These are phyloP conservation scores for Fusarium vanettenii DNA, from an alignment of 2,329 filamentous ascomycete genomes.

Conservation along the genomic window DNA sequence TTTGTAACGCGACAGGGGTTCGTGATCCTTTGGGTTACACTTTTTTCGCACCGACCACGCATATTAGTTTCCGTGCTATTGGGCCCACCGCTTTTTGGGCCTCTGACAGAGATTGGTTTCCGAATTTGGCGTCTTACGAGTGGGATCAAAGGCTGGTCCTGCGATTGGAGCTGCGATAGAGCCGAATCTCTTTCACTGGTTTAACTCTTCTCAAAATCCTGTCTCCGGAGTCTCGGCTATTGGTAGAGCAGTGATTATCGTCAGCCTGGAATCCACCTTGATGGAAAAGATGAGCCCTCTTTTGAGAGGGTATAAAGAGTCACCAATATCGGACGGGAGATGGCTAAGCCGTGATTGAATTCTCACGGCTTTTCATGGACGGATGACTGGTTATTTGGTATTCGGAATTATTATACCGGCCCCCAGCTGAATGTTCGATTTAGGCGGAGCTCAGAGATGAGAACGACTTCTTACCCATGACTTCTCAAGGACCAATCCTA, in stretches of 20 bases:
- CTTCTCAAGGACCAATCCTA: not conserved
- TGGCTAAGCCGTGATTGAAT: not conserved
- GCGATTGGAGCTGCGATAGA: not conserved
- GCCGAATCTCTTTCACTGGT: not conserved
- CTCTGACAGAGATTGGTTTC: not conserved
- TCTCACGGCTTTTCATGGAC: not conserved
- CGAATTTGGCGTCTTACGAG: not conserved
- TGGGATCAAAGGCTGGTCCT: not conserved
- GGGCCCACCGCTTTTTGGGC: too few species aligned
- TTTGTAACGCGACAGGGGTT: not conserved
- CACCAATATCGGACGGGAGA: not conserved
- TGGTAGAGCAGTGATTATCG: not conserved
- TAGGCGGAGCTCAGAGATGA: too few species aligned
- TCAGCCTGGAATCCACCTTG: not conserved
- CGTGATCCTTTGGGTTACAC: not conserved
- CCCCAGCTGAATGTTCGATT: too few species aligned
- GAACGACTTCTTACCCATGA: too few species aligned
- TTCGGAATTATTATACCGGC: not conserved
- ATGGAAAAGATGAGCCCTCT: not conserved
- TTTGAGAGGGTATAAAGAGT: not conserved
- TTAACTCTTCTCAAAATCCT: not conserved
- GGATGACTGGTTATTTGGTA: not conserved
- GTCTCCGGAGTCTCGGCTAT: not conserved
- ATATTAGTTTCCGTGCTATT: not conserved
- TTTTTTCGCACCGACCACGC: not conserved